Evolutionary conservation across 768 basidiomycete genomes (phyloP).

Genomic region (Leccinum broughii): DNA sequence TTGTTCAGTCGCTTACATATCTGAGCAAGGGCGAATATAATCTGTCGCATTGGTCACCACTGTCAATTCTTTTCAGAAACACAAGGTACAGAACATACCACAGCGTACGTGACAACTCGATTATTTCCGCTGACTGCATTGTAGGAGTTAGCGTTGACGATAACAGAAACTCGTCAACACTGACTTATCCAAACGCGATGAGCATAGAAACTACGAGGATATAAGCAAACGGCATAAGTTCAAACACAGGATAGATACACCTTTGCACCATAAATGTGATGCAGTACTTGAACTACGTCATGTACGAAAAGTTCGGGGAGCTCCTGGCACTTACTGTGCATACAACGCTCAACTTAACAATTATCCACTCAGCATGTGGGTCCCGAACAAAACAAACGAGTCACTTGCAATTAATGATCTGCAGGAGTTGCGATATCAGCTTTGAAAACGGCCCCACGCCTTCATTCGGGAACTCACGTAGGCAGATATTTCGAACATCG

Average conservation of each 20-base stretch:
- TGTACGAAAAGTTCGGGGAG: background rate
- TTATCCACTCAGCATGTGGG: background rate
- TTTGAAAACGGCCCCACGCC: background rate
- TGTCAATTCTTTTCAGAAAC: background rate
- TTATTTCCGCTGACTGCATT: constrained; percentile 22
- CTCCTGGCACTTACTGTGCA: constrained; percentile 4
- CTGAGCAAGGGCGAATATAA: constrained; percentile 12
- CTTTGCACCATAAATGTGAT: constrained; percentile 24
- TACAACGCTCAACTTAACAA: background rate
- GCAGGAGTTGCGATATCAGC: background rate
- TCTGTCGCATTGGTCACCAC: background rate
- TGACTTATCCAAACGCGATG: constrained; percentile 31
- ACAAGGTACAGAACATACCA: constrained; percentile 10
- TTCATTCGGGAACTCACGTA: constrained; percentile 6
- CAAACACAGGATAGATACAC: constrained; percentile 2
- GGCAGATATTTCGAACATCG: constrained; percentile 6
- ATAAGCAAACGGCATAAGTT: background rate
- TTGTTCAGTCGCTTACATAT: constrained; percentile 9
- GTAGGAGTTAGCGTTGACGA: background rate
- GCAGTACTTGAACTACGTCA: constrained; percentile 13
- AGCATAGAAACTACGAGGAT: constrained; percentile 20
- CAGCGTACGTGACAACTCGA: constrained; percentile 10
- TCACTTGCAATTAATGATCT: constrained; percentile 8
- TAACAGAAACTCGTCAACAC: background rate
- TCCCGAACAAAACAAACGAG: background rate